Conservation (phyloP, 2,329 filamentous ascomycete species). For the Sodiomyces alkalinus region DNA sequence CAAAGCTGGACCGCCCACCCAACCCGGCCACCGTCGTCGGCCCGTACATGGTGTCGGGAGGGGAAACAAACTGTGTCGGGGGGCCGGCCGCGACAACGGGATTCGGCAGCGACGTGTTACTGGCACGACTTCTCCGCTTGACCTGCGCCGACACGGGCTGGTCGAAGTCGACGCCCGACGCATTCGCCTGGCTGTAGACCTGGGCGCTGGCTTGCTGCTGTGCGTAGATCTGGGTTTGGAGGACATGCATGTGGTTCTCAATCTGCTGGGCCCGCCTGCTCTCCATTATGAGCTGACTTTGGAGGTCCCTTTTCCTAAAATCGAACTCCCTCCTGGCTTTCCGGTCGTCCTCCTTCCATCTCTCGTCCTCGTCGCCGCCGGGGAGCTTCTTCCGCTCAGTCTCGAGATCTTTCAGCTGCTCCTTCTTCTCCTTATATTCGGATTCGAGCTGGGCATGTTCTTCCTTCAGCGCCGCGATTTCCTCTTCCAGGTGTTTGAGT, state of each 20-base stretch:
- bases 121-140: slow-evolving; percentile 31
- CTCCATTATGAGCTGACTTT: slow-evolving; percentile 31
- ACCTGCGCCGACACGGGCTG: slow-evolving; percentile 22
- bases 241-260: slow-evolving; percentile 27
- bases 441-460: slow-evolving; percentile 52
- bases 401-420: slow-evolving; percentile 58
- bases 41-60: slow-evolving; percentile 27
- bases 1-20: slow-evolving; percentile 32
- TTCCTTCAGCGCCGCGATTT: slow-evolving; percentile 47
- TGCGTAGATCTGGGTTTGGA: slow-evolving; percentile 30
- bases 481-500: slow-evolving; percentile 33
- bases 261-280: slow-evolving; percentile 29
- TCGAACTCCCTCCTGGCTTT: slow-evolving; percentile 42
- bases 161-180: slow-evolving; percentile 33
- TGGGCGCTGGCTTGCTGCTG: slow-evolving; percentile 24
- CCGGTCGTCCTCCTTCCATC: slow-evolving; percentile 34
- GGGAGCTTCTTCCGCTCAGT: slow-evolving; percentile 50
- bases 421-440: slow-evolving; percentile 45
- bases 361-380: slow-evolving; percentile 45
- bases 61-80: slow-evolving; percentile 15
- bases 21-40: slow-evolving; percentile 25
- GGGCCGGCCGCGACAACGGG: background rate
- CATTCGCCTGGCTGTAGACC: slow-evolving; percentile 29
- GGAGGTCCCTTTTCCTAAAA: slow-evolving; percentile 34
- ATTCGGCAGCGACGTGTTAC: slow-evolving; percentile 28